Base-by-base conservation (phyloP, 139 green algal species). In the Haematococcus sp. region DNA sequence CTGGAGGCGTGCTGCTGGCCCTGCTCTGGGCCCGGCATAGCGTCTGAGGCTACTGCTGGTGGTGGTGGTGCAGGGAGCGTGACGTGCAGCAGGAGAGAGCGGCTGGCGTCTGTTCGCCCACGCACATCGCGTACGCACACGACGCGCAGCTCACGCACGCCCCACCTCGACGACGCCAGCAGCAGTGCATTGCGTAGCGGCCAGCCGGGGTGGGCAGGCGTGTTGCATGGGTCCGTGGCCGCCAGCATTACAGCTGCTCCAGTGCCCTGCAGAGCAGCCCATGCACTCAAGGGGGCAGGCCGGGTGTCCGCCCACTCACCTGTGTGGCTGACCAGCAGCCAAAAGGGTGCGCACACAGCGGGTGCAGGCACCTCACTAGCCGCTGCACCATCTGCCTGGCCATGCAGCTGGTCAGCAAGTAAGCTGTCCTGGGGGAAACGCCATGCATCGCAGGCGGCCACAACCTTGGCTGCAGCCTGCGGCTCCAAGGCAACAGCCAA, bases 141-240 rank as follows among this genome's bases (percentile, higher is more conserved):
- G 74, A 98, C 88, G 59, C 32, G 35, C 68, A 97, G 35, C 16
- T 2, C 16, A 1, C 19, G 25, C 31, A 70, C 34, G 2, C 71
- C 33, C 84, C 84, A 89, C 25, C 76, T 59, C 31, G 40, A 56
- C 5, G 69, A 75, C 23, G 88, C 87, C 59, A 96, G 63, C 40
- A 94, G 78, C 68, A 98, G 89, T 56, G 89, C 31, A 76, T 98
- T 98, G 7, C 93, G 80, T 54, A 98, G 87, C 9, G 86, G 80
- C 94, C 94, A 98, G 25, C 88, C 88, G 0, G 94, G 91, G 67
- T 89, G 56, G 1, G 69, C 70, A 0, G 73, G 17, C 34, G 86
- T 32, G 46, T 88, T 73, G 77, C 85, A 87, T 32, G 86, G 81
- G 81, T 98, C 94, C 0, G 79, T 81, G 22, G 93, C 81, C 0